Evolutionary conservation across 2,329 filamentous ascomycete genomes (phyloP).

Genomic region (Colletotrichum gloeosporioides): DNA sequence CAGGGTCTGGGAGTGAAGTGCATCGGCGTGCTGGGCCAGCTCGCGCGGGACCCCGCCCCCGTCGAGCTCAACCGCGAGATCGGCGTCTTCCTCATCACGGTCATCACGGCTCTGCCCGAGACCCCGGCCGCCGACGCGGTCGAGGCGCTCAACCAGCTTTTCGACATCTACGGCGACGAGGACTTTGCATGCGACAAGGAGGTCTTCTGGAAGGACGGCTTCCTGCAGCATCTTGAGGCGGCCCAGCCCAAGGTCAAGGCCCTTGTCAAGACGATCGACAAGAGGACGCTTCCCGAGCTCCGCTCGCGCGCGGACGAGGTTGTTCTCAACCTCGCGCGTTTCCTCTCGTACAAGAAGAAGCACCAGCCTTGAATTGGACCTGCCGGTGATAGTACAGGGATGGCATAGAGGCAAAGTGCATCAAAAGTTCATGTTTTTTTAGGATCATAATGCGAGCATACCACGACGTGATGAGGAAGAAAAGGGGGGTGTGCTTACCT

Average conservation of each 20-base stretch:
- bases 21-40: slow-evolving; percentile 68
- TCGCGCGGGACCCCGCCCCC: slow-evolving; percentile 62
- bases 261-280: slow-evolving; percentile 66
- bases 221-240: slow-evolving; percentile 64
- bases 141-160: slow-evolving; percentile 70
- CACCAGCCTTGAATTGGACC: slow-evolving; percentile 40
- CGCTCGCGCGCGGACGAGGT: slow-evolving; percentile 66
- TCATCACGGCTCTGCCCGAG: slow-evolving; percentile 56
- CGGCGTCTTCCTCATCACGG: slow-evolving; percentile 65
- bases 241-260: slow-evolving; percentile 58
- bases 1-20: slow-evolving; percentile 70
- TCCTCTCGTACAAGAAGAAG: slow-evolving; percentile 70
- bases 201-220: slow-evolving; percentile 69
- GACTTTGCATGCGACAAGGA: slow-evolving; percentile 60
- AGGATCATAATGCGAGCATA: neutral
- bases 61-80: slow-evolving; percentile 64
- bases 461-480: neutral
- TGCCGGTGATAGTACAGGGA: neutral
- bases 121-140: slow-evolving; percentile 63
- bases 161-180: slow-evolving; percentile 72
- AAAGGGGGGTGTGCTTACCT: slow-evolving; percentile 14
- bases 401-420: neutral
- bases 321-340: slow-evolving; percentile 63
- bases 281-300: slow-evolving; percentile 61
- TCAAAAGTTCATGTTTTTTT: slow-evolving; percentile 5